Evolutionary conservation across 352 stramenopile genomes (phyloP).

Genomic region (Albugo candida): DNA sequence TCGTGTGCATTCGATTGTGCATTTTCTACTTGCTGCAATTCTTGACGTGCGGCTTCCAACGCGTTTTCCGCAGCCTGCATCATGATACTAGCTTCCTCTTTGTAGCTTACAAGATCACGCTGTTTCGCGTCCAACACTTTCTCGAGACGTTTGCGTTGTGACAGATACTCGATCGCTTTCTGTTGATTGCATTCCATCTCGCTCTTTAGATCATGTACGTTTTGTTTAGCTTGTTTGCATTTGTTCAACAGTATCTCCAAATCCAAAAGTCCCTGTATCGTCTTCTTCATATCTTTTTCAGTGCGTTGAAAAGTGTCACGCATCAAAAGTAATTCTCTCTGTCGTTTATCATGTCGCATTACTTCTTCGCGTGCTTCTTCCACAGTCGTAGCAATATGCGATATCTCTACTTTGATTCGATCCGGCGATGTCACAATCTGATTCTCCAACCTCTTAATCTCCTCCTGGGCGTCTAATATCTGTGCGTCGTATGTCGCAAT

Average conservation of each 20-base stretch:
- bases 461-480: conserved; percentile 63
- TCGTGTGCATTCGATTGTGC: conserved; percentile 26
- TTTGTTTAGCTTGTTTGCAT: conserved; percentile 48
- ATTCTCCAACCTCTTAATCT: conserved; percentile 52
- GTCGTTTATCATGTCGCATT: conserved; percentile 36
- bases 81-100: conserved; percentile 37
- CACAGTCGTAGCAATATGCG: conserved; percentile 28
- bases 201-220: conserved; percentile 33
- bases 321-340: conserved; percentile 31
- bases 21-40: conserved; percentile 33
- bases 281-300: conserved; percentile 48
- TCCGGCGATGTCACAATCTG: conserved; percentile 85
- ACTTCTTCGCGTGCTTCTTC: conserved; percentile 52
- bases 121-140: conserved; percentile 53
- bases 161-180: conserved; percentile 29
- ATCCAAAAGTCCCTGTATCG: conserved; percentile 34
- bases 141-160: conserved; percentile 44
- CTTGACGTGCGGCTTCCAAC: conserved; percentile 24
- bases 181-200: conserved; percentile 30
- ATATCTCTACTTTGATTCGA: conserved; percentile 56
- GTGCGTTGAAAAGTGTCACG: conserved; percentile 43
- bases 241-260: conserved; percentile 39
- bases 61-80: conserved; percentile 35
- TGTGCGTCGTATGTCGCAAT: conserved; percentile 33
- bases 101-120: conserved; percentile 39